phyloP scores from a whole-genome alignment of 108 stramenopile genomes.

The Skeletonema grethae region DNA sequence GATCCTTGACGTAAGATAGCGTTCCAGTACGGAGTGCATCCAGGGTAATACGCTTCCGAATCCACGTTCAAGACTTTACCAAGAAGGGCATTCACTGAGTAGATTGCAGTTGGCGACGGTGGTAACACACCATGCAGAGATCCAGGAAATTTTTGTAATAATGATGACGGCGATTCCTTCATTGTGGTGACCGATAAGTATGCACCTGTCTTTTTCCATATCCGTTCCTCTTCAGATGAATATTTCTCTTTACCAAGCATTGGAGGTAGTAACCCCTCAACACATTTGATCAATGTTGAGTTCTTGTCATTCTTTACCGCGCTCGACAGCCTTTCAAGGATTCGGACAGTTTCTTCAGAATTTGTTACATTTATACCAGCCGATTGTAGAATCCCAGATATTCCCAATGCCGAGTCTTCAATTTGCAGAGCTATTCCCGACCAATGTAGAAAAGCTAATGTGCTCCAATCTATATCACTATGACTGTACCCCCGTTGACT shows the following conservation, averaged over 20 bases:
- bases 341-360: not conserved
- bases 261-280: not conserved
- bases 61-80: not conserved
- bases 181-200: not conserved
- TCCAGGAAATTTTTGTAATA: not conserved
- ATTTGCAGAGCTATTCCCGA: not conserved
- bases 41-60: slow-evolving; percentile 12
- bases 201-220: not conserved
- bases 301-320: not conserved
- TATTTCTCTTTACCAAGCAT: not conserved
- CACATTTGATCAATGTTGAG: not conserved
- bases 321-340: not conserved
- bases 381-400: not conserved
- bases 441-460: not conserved
- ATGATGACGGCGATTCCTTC: slow-evolving; percentile 1
- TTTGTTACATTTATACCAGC: not conserved
- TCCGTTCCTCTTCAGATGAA: not conserved
- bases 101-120: slow-evolving; percentile 3
- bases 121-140: not conserved
- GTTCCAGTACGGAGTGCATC: slow-evolving; percentile 7
- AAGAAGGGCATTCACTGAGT: not conserved
- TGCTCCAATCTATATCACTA: not conserved
- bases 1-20: not conserved
- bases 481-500: not conserved
- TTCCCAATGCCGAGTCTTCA: too few species aligned